phyloP scores from a whole-genome alignment of 1,284 basidiomycete species.

The Tilletia horrida region DNA sequence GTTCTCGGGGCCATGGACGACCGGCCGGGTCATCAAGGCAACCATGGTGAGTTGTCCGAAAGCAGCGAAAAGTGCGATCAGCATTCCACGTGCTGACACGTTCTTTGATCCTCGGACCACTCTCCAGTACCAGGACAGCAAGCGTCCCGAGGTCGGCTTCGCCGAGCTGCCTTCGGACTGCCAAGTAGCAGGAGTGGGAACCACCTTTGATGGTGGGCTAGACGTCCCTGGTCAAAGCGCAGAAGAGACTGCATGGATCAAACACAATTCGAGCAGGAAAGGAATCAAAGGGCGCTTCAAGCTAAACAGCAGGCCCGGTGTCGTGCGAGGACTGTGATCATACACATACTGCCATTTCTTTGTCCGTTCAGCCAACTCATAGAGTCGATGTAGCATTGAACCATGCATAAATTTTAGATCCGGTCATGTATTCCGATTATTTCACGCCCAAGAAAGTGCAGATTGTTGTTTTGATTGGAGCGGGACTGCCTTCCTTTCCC shows the following conservation, averaged over 20 bases:
- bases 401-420: too few relatives aligned
- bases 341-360: too few relatives aligned
- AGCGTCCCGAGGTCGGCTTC: conserved; percentile 47
- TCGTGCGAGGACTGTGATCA: neutral
- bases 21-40: neutral
- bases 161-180: conserved; percentile 33
- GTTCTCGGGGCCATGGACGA: neutral
- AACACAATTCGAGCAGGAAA: neutral
- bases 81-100: neutral
- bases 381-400: too few relatives aligned
- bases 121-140: conserved; percentile 28
- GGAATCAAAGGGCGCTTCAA: neutral
- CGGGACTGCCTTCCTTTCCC: neutral
- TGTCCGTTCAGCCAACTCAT: too few relatives aligned
- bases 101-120: neutral
- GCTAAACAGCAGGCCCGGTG: neutral
- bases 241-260: neutral
- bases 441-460: too few relatives aligned
- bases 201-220: conserved; percentile 37
- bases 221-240: conserved; percentile 29
- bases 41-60: conserved; percentile 24
- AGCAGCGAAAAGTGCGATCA: neutral
- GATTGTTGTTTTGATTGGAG: too few relatives aligned
- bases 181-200: conserved; percentile 35
- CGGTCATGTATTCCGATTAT: too few relatives aligned